These are phyloP conservation scores for Gillenia trifoliata DNA, from an alignment of 306 rosid species.

Conservation along the genomic window DNA sequence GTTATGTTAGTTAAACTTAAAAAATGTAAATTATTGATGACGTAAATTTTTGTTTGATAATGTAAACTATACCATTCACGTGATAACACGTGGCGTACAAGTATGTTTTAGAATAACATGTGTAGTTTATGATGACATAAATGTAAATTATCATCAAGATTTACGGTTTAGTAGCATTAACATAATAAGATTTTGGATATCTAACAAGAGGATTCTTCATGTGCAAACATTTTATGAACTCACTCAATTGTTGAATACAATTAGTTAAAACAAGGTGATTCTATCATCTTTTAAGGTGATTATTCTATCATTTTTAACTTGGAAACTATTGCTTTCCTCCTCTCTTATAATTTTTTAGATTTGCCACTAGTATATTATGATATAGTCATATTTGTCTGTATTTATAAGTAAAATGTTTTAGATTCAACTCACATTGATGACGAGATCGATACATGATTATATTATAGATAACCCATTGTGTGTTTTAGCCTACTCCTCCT, in stretches of 20 bases:
- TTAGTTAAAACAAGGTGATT: too few relatives aligned
- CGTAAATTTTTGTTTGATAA: not conserved
- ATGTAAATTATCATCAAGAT: not conserved
- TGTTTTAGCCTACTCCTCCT: not conserved
- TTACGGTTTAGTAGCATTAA: not conserved
- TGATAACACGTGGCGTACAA: conserved; percentile 33
- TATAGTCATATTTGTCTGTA: too few relatives aligned
- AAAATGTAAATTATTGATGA: not conserved
- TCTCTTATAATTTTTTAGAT: too few relatives aligned
- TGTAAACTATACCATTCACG: conserved; percentile 3
- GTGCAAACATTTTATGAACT: not conserved
- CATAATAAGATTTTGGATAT: not conserved
- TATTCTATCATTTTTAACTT: too few relatives aligned
- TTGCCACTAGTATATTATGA: too few relatives aligned
- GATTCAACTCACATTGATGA: too few relatives aligned
- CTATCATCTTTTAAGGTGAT: too few relatives aligned
- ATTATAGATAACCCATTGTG: not conserved
- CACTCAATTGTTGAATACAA: not conserved
- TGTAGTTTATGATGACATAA: not conserved
- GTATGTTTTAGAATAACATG: not conserved
- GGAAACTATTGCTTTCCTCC: too few relatives aligned
- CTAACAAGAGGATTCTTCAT: not conserved
- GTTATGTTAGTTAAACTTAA: not conserved
- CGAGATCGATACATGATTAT: not conserved
- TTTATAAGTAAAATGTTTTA: too few relatives aligned